phyloP scores from a whole-genome alignment of 192 early-diverging fungal genomes.

The Coemansia sp. region DNA sequence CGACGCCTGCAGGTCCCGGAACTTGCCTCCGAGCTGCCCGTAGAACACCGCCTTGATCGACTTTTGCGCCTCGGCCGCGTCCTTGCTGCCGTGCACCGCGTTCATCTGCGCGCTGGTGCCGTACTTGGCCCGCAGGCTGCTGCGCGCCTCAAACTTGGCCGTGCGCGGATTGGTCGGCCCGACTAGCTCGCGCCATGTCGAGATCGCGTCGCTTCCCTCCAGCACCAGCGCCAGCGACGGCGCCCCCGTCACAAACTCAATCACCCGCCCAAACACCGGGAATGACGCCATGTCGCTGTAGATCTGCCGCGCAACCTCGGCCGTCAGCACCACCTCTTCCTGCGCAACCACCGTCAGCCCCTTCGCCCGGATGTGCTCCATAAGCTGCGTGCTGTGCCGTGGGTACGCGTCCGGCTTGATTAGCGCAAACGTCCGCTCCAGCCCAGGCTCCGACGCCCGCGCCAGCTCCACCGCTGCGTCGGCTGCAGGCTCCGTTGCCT shows the following conservation, averaged over 20 bases:
- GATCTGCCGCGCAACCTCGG: conserved; percentile 18
- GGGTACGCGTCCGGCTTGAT: conserved; percentile 48
- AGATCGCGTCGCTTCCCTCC: conserved; percentile 44
- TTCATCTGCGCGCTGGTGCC: conserved; percentile 54
- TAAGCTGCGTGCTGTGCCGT: conserved; percentile 24
- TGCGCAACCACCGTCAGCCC: conserved; percentile 33
- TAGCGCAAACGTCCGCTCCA: conserved; percentile 46
- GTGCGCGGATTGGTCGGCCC: conserved; percentile 53
- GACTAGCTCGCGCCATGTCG: conserved; percentile 40
- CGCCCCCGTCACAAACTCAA: conserved; percentile 53
- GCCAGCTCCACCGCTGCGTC: conserved; percentile 19
- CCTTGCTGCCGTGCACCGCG: conserved; percentile 56
- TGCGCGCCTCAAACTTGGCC: conserved; percentile 41
- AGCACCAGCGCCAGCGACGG: conserved; percentile 50
- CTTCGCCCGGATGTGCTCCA: conserved; percentile 26
- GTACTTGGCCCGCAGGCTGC: conserved; percentile 53
- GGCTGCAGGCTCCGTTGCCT: background rate
- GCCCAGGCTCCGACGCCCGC: conserved; percentile 13
- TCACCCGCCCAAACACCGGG: conserved; percentile 36
- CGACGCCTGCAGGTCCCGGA: conserved; percentile 12
- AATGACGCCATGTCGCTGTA: conserved; percentile 31
- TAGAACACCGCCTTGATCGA: conserved; percentile 40
- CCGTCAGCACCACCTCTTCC: conserved; percentile 34
- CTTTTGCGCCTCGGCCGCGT: conserved; percentile 11
- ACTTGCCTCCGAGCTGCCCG: conserved; percentile 22